Evolutionary conservation across 1,284 basidiomycete species (phyloP), one percentile per base, ranked within the genome.

Genomic region (Cutaneotrichosporon sp.): DNA sequence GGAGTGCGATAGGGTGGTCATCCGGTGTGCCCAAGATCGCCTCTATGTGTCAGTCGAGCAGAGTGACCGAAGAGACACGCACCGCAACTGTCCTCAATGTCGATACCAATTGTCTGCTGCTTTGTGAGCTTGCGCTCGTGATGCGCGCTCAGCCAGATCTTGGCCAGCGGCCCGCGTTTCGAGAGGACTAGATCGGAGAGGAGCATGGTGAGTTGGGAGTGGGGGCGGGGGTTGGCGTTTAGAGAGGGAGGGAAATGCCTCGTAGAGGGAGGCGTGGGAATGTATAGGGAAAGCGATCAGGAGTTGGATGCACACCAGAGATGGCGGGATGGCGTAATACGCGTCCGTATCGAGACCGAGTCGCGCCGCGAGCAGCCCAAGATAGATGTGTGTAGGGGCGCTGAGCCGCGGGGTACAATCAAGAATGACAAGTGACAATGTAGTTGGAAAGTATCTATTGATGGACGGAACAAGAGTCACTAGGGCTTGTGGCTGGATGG

Each of bases 41-140:
- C 73, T 88, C 92, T 93, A 68, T n/a, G 21, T 18, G 34, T 62
- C 31, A 50, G 46, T 11, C 16, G 31, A 8, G 42, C 10, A 7
- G 16, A 8, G 16, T 38, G 31, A 40, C 30, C 26, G 56, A 40
- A 34, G 51, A 5, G 13, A 47, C 90, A 74, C 71, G 74, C 71
- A 92, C 92, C 91, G 72, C 94, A 91, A 65, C 91, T 91, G 79
- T 97, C 88, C 66, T 90, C 91, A 63, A 99, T 96, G 80, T 96
- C 92, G 0, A 95, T 94, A 75, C 94, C 90, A 2, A 97, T 83
- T 0, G 95, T 92, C 78, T 96, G 92, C 36, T 90, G 88, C 81
- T 99, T 99, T 75, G 91, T 94, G 73, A 99, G 87, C 83, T 97
- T 97, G 74, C 93, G 88, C 81, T 98, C 94, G 88, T 96, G 95